Base-by-base conservation (phyloP, 192 early-diverging fungal genomes). In the Gamsiella multidivaricata region DNA sequence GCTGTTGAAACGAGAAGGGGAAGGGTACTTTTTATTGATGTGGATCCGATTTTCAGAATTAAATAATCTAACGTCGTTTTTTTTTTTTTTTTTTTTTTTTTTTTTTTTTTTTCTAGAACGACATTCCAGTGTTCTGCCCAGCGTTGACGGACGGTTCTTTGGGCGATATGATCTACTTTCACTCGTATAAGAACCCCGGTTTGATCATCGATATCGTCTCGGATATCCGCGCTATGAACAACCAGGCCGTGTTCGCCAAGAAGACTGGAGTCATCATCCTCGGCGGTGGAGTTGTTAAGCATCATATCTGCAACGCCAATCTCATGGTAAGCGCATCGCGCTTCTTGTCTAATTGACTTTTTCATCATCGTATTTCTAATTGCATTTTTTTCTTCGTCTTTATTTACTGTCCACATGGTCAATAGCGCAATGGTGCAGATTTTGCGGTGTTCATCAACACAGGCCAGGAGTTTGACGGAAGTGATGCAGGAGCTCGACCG, bases 141-240 rank as follows among this genome's bases (percentile, higher is more conserved):
- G 98, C 97, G 1, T 78, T 99, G 36, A 99, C 98, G 2, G 98
- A 99, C 60, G 98, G 98, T 22, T 97, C 95, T 2, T 81, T 99
- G 15, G 98, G 98, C 12, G 98, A 99, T 74, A 98, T 99, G 98
- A 93, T 99, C 65, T 99, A 98, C 80, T 98, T 99, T 71, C 98
- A 99, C 84, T 94, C 94, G 18, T 99, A 90, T 87, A 93, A 91
- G 71, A 97, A 89, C 76, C 98, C 98, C 4, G 96, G 96, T 1
- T 84, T 99, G 43, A 86, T 98, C 26, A 86, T 99, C 45, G 98
- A 99, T 70, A 87, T 99, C 68, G 96, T 91, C 7, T 83, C 86
- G 12, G 98, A 99, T 68, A 98, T 99, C 57, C 88, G 93, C 10
- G 86, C 84, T 10, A 90, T 99, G 78, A 99, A 99, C 82, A 89